A percentile compares a stretch with the other conserved stretches of the same genome.
phyloP scores from a whole-genome alignment of 768 basidiomycete species.

The Panus rudis region DNA sequence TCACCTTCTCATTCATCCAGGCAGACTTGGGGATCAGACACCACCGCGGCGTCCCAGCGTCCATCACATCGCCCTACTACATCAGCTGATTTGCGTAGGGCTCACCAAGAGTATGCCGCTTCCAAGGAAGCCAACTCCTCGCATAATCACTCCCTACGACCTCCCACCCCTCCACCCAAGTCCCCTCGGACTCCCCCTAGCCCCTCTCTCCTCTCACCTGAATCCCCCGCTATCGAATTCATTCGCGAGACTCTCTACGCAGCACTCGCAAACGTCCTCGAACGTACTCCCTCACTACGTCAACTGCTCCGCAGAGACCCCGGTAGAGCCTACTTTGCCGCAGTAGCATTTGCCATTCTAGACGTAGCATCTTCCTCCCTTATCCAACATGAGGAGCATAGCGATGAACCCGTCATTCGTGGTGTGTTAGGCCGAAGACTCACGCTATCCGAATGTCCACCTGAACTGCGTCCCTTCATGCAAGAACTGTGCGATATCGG shows the following conservation, averaged over 20 bases:
- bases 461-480: slow-evolving; percentile 60
- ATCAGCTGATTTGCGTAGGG: too few species aligned
- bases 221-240: slow-evolving; percentile 58
- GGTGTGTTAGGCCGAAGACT: slow-evolving; percentile 55
- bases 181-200: slow-evolving; percentile 23
- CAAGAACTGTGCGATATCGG: slow-evolving; percentile 13
- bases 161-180: slow-evolving; percentile 14
- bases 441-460: slow-evolving; percentile 55
- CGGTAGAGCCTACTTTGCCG: slow-evolving; percentile 71
- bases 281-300: slow-evolving; percentile 46
- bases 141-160: slow-evolving; percentile 11
- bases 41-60: too few species aligned
- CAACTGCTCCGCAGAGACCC: slow-evolving; percentile 54
- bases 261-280: slow-evolving; percentile 63
- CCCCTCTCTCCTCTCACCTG: slow-evolving; percentile 26
- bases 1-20: slow-evolving; percentile 18
- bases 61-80: too few species aligned
- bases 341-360: slow-evolving; percentile 68
- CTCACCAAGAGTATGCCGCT: too few species aligned
- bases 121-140: too few species aligned
- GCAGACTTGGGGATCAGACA: neutral
- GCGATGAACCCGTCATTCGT: slow-evolving; percentile 17
- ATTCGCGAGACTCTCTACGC: slow-evolving; percentile 88
- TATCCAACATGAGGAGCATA: slow-evolving; percentile 34
- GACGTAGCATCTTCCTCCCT: slow-evolving; percentile 51